These are phyloP conservation scores for Flueggea neowawraea DNA, from an alignment of 441 rosid genomes.

Conservation along the genomic window DNA sequence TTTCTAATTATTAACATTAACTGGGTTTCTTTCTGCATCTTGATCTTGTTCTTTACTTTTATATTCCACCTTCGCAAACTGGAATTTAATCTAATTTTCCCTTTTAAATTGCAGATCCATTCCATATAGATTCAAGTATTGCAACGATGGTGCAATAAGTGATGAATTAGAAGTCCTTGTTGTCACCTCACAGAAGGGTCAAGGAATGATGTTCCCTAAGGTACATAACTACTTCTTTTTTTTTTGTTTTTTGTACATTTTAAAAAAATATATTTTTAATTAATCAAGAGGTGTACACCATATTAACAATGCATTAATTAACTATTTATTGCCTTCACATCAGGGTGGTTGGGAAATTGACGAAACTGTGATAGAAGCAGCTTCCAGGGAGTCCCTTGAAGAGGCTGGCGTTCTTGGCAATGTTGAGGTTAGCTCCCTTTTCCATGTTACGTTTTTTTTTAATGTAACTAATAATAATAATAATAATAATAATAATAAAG, in stretches of 20 bases:
- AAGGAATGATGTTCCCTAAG: constrained; percentile 86
- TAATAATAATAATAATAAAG: too few species aligned
- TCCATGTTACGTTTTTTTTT: not conserved
- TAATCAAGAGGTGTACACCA: not conserved
- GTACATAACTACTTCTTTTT: constrained; percentile 22
- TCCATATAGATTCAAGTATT: constrained; percentile 63
- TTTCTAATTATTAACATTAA: too few species aligned
- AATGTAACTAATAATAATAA: too few species aligned
- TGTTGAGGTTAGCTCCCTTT: constrained; percentile 52
- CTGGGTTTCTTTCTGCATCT: too few species aligned
- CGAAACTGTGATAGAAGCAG: constrained; percentile 83
- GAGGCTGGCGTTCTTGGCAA: constrained; percentile 92
- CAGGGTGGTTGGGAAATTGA: constrained; percentile 98
- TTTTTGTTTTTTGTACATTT: not conserved
- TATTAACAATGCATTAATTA: not conserved
- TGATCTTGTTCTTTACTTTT: too few species aligned
- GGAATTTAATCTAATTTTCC: too few species aligned
- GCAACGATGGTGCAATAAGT: constrained; percentile 32
- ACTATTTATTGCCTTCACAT: not conserved
- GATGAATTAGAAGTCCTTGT: constrained; percentile 72
- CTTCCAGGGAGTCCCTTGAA: constrained; percentile 75
- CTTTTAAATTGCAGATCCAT: constrained; percentile 53
- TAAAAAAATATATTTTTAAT: too few species aligned
- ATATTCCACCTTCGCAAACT: too few species aligned
- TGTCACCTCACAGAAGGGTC: constrained; percentile 77